Conservation (phyloP, 2,329 filamentous ascomycete species). For the Ceratocystis destructans region DNA sequence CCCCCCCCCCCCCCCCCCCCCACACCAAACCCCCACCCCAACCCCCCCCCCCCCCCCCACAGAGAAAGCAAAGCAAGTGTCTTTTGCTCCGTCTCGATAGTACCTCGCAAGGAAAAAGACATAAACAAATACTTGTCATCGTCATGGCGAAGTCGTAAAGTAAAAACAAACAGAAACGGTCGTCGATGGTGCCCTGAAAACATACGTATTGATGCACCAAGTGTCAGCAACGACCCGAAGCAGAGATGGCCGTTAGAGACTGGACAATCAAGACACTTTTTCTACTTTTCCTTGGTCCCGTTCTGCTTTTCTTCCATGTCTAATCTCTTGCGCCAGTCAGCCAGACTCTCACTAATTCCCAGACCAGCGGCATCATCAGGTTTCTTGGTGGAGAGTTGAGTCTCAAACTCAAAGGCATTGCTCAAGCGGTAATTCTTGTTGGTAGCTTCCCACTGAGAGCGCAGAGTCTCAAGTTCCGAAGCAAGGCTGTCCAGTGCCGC, state of each 20-base stretch:
- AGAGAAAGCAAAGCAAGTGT: background rate
- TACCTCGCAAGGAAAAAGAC: background rate
- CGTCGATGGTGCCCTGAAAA: background rate
- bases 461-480: conserved; percentile 77
- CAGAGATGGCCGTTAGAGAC: background rate
- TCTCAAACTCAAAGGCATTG: conserved; percentile 78
- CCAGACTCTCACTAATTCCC: conserved; percentile 56
- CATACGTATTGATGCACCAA: background rate
- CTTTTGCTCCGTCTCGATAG: background rate
- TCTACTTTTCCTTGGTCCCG: conserved; percentile 23
- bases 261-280: background rate
- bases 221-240: background rate
- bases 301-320: conserved; percentile 37
- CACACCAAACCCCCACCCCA: too few species aligned
- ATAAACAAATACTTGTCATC: background rate
- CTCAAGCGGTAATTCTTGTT: conserved; percentile 91
- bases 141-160: conserved; percentile 6
- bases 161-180: conserved; percentile 5
- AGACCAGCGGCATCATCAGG: conserved; percentile 32
- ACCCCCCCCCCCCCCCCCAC: too few species aligned
- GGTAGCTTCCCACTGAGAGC: conserved; percentile 87
- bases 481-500: conserved; percentile 78
- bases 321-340: conserved; percentile 67
- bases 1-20: too few species aligned
- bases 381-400: conserved; percentile 27